Percentiles rank a stretch among this genome's conserved stretches.
These are phyloP conservation scores for Corchorus capsularis DNA, from an alignment of 345 rosid genomes.

Conservation along the genomic window DNA sequence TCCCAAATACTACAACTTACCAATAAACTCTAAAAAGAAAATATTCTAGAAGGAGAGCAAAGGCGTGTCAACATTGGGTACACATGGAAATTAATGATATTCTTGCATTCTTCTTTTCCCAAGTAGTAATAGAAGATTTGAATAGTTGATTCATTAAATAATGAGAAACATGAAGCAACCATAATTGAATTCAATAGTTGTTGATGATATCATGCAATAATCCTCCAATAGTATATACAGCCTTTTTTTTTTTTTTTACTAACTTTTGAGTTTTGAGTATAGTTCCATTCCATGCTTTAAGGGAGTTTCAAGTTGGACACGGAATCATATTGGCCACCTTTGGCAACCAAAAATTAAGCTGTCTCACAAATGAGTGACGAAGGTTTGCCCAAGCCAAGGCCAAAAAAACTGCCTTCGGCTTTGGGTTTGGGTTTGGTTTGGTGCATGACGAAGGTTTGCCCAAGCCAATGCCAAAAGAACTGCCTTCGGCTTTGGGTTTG, in stretches of 20 bases:
- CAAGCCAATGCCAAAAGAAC: background rate
- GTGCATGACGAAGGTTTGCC: conserved; percentile 1
- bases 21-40: no score
- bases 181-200: background rate
- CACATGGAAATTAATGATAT: no score
- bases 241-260: background rate
- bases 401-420: no score
- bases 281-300: background rate
- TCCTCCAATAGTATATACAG: background rate
- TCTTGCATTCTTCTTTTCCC: no score
- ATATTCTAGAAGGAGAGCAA: no score
- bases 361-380: conserved; percentile 7
- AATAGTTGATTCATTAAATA: background rate
- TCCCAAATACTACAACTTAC: no score
- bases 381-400: background rate
- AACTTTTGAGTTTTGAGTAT: no score
- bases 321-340: background rate
- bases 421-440: no score
- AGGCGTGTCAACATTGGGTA: no score
- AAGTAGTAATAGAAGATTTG: no score
- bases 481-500: background rate
- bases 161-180: background rate
- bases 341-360: background rate
- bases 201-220: background rate
- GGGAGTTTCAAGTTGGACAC: conserved; percentile 19